Evolutionary conservation across 2,329 filamentous ascomycete genomes (phyloP).

Genomic region (Fusarium sambucinum): DNA sequence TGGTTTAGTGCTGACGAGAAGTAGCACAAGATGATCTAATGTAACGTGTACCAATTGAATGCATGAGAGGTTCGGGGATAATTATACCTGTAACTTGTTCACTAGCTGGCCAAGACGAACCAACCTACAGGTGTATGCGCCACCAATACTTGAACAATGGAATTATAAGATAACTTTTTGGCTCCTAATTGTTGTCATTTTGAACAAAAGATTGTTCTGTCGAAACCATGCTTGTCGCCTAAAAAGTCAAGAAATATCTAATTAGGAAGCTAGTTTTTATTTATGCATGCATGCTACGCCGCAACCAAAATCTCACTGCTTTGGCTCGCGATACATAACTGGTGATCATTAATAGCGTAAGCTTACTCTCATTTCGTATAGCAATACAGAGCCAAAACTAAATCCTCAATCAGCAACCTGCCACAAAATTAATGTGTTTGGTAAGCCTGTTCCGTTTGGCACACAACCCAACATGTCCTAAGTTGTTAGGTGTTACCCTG

Average conservation of each 20-base stretch:
- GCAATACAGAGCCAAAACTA: background rate
- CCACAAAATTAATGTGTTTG: background rate
- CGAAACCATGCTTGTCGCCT: no score
- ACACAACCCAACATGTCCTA: no score
- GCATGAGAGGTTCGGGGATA: background rate
- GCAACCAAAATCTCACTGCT: background rate
- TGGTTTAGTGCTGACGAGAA: conserved; percentile 16
- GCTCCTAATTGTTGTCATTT: no score
- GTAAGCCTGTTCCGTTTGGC: background rate
- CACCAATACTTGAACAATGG: no score
- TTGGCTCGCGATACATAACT: background rate
- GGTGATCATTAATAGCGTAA: background rate
- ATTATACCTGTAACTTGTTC: no score
- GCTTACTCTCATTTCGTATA: background rate
- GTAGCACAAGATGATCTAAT: background rate
- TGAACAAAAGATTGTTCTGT: no score
- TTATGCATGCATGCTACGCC: no score
- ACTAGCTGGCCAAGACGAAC: no score
- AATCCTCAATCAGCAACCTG: background rate
- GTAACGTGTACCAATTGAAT: background rate
- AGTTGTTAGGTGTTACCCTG: background rate
- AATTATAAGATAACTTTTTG: no score
- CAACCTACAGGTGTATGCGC: no score
- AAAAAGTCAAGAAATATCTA: no score
- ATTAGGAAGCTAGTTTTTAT: no score